A percentile compares a stretch with the other conserved stretches of the same genome.
Conservation (phyloP, 1,284 basidiomycete genomes). For the Bondarzewia mesenterica region DNA sequence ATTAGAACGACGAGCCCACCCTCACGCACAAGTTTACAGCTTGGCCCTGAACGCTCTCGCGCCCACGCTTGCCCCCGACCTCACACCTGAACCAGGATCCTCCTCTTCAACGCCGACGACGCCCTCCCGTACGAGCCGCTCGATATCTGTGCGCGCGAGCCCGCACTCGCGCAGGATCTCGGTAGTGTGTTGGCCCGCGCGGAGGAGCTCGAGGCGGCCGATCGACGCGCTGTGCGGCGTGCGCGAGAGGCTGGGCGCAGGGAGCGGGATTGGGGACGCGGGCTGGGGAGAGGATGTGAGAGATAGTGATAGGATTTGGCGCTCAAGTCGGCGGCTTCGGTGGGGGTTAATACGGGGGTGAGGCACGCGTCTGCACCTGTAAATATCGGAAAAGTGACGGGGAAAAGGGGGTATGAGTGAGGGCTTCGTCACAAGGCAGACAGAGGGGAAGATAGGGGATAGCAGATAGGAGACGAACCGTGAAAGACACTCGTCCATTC, state of each 20-base stretch:
- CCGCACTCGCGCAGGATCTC: slow-evolving; percentile 41
- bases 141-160: slow-evolving; percentile 27
- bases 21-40: not conserved
- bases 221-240: slow-evolving; percentile 9
- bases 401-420: not conserved
- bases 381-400: slow-evolving; percentile 1
- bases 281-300: slow-evolving; percentile 25
- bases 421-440: no score
- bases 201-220: slow-evolving; percentile 19
- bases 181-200: slow-evolving; percentile 43
- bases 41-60: not conserved
- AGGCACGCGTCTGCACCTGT: slow-evolving; percentile 70
- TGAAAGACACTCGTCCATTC: slow-evolving; percentile 67
- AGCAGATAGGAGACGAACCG: slow-evolving; percentile 27
- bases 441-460: not conserved
- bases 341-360: slow-evolving; percentile 62
- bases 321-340: slow-evolving; percentile 45
- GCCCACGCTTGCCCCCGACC: no score
- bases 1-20: no score
- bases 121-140: slow-evolving; percentile 31
- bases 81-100: no score
- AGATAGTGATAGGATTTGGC: slow-evolving; percentile 19
- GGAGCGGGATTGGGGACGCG: slow-evolving; percentile 25
- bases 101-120: slow-evolving; percentile 23
- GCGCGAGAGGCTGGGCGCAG: slow-evolving; percentile 8